Evolutionary conservation across 345 rosid species (phyloP).

Genomic region (Syzygium jambos): DNA sequence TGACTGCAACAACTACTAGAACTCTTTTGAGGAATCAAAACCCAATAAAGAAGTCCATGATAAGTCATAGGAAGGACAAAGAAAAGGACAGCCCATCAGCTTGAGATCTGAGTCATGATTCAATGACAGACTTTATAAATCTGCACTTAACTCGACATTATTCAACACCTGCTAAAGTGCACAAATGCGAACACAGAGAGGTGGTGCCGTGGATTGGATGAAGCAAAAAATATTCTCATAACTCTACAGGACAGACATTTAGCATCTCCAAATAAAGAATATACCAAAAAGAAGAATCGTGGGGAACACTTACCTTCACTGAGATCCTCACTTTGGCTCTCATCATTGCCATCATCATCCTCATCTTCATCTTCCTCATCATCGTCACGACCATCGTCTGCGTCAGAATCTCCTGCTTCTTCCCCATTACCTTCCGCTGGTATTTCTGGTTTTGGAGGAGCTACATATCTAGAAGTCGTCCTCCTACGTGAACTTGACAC

Average conservation of each 20-base stretch:
- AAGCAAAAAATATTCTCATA: neutral
- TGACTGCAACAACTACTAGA: neutral
- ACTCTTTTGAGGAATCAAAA: neutral
- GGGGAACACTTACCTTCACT: conserved; percentile 30
- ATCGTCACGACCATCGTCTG: conserved; percentile 21
- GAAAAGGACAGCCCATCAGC: neutral
- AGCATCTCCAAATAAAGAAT: neutral
- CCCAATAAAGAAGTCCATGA: neutral
- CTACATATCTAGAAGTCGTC: conserved; percentile 44
- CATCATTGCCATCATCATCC: conserved; percentile 19
- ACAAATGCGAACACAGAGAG: neutral
- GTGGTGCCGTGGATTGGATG: neutral
- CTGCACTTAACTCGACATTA: neutral
- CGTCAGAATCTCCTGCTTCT: conserved; percentile 32
- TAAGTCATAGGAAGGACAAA: neutral
- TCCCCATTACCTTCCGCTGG: conserved; percentile 46
- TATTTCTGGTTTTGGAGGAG: conserved; percentile 69
- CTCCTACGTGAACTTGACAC: conserved; percentile 79
- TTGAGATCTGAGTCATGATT: neutral
- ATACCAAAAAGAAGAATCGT: neutral
- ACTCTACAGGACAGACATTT: neutral
- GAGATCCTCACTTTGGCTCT: conserved; percentile 33
- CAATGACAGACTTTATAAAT: neutral
- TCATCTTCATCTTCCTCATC: conserved; percentile 24
- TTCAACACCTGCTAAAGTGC: neutral